These are phyloP conservation scores for Aureobasidium sp. DNA, from an alignment of 2,329 filamentous ascomycete species.

Conservation along the genomic window DNA sequence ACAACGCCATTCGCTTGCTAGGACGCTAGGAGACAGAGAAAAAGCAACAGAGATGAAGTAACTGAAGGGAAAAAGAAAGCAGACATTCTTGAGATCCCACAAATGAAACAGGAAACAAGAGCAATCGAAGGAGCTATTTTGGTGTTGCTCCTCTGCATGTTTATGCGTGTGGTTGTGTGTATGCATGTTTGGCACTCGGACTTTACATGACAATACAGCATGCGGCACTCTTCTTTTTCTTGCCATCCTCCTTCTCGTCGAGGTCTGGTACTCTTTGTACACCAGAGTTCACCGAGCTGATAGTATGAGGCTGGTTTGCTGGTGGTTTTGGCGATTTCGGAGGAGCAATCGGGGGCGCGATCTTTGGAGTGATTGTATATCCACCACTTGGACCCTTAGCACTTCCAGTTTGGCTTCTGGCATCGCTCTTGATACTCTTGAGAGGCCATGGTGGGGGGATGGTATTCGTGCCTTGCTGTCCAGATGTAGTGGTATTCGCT, in stretches of 20 bases:
- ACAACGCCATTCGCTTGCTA: constrained; percentile 15
- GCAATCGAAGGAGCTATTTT: neutral
- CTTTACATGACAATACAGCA: constrained; percentile 71
- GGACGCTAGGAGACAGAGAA: constrained; percentile 9
- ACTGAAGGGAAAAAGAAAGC: neutral
- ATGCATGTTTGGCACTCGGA: neutral
- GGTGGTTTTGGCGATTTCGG: constrained; percentile 22
- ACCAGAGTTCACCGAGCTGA: constrained; percentile 27
- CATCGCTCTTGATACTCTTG: constrained; percentile 23
- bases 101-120: constrained; percentile 1
- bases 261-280: constrained; percentile 49
- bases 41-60: neutral
- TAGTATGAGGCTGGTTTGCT: neutral
- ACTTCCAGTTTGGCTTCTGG: constrained; percentile 23
- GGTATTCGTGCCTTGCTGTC: neutral
- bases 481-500: neutral
- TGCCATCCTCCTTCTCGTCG: constrained; percentile 45
- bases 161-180: neutral
- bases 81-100: neutral
- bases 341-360: constrained; percentile 35
- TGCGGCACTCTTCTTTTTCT: constrained; percentile 56
- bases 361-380: constrained; percentile 43
- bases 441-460: constrained; percentile 21
- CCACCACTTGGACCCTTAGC: constrained; percentile 36
- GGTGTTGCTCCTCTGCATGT: neutral